A percentile compares a stretch with the other conserved stretches of the same genome.
These are phyloP conservation scores for Calamus simplicifolius DNA, from an alignment of 176 grass and related monocot genomes.

Conservation along the genomic window DNA sequence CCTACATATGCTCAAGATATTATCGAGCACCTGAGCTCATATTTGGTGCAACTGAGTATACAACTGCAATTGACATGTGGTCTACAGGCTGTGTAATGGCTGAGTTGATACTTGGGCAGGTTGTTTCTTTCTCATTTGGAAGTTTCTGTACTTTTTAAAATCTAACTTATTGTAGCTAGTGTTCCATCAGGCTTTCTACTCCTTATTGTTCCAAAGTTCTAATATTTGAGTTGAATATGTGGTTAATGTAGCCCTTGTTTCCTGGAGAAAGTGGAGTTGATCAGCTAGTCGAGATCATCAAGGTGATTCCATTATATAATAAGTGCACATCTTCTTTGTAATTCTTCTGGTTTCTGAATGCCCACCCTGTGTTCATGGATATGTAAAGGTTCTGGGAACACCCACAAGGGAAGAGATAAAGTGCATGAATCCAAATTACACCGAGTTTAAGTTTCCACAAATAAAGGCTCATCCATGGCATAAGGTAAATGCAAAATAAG, in stretches of 20 bases:
- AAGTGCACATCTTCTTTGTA: not conserved
- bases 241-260: constrained; percentile 70
- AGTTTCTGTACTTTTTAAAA: not conserved
- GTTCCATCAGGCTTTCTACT: not conserved
- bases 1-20: constrained; percentile 99
- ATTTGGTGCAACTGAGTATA: constrained; percentile 97
- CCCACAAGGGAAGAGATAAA: constrained; percentile 99
- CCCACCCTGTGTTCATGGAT: constrained; percentile 27
- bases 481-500: constrained; percentile 51
- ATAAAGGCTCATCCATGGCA: constrained; percentile 99
- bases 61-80: constrained; percentile 91
- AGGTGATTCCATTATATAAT: constrained; percentile 38
- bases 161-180: not conserved
- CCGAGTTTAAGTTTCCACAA: constrained; percentile 90
- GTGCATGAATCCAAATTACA: constrained; percentile 99
- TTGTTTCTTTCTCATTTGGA: constrained; percentile 24
- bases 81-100: constrained; percentile 95
- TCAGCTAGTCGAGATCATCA: constrained; percentile 96
- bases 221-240: constrained; percentile 13
- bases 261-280: constrained; percentile 98
- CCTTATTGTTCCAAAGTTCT: not conserved
- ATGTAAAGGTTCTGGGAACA: constrained; percentile 86
- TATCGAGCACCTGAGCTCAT: constrained; percentile 96
- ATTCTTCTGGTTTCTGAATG: constrained; percentile 7
- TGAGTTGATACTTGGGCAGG: constrained; percentile 88